Conservation (phyloP, 2,329 filamentous ascomycete species). For the Ascochyta pisi region DNA sequence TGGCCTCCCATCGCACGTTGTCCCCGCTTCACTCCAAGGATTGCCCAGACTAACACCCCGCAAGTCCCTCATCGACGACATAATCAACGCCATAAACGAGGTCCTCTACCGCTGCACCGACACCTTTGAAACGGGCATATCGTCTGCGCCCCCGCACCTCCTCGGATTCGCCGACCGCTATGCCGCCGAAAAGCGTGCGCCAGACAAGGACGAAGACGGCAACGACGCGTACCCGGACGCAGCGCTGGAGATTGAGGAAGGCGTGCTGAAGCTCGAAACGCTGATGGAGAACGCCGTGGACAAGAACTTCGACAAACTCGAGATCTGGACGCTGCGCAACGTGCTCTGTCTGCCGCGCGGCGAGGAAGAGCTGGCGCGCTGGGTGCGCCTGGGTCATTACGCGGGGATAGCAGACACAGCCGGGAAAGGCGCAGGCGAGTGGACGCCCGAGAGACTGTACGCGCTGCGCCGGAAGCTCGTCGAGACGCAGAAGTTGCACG, state of each 20-base stretch:
- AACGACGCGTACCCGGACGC: conserved; percentile 57
- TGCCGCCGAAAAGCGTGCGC: conserved; percentile 55
- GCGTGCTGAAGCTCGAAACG: conserved; percentile 61
- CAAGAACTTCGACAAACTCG: conserved; percentile 59
- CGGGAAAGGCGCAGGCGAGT: neutral
- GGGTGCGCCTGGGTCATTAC: conserved; percentile 86
- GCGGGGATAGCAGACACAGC: conserved; percentile 57
- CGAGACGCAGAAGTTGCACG: conserved; percentile 79
- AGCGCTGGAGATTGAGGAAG: conserved; percentile 81
- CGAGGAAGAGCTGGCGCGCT: conserved; percentile 63
- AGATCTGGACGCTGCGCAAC: conserved; percentile 89
- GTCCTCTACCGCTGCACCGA: conserved; percentile 89
- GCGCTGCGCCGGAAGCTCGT: conserved; percentile 75
- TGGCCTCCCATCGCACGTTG: conserved; percentile 84
- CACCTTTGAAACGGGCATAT: conserved; percentile 82
- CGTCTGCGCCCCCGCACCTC: conserved; percentile 73
- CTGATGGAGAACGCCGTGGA: conserved; percentile 59
- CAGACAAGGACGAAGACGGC: conserved; percentile 52
- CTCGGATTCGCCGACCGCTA: conserved; percentile 75
- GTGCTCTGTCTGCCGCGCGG: conserved; percentile 63
- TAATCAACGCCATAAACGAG: conserved; percentile 96
- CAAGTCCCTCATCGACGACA: conserved; percentile 93
- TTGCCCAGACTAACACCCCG: conserved; percentile 1
- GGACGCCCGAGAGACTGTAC: conserved; percentile 69
- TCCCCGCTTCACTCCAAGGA: neutral